Base-by-base conservation (phyloP, 2,329 filamentous ascomycete species). In the Claviceps sp. region DNA sequence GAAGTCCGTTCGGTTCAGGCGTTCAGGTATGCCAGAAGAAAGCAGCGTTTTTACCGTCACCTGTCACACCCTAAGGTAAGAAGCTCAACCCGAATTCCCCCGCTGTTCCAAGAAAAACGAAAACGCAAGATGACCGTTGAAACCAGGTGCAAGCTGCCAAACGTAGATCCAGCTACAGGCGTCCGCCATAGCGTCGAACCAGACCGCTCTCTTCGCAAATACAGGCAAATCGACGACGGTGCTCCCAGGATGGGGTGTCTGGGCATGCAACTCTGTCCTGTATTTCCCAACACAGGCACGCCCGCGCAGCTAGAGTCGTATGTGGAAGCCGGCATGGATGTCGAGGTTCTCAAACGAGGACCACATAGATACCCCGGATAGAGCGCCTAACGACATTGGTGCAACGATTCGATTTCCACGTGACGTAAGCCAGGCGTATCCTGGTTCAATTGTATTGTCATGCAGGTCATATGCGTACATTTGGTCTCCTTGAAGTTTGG, bases 71-170 rank as follows among this genome's bases (percentile, higher is more conserved):
- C 79, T 82, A 0, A 75, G 84, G 73, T 74, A 58, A 62, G 84
- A 63, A 19, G 10, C 26, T 11, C 16, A 14, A 5, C 4, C 8
- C 13, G 4, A 19, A 16, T 19, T 40, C 8, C 22, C 30, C 37
- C 13, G 17, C 8, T 5, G 5, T 11, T 13, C 6, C 6, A n/a
- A 48, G 13, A n/a, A 5, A 30, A 37, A 3, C 0, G 39, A 43
- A 24, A 17, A 22, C 16, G 30, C 19, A 10, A 37, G 16, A 14
- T 42, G 19, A 42, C 37, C 47, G 40, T n/a, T 40, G 14, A 17
- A n/a, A 39, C 13, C 48, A 76, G 74, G 51, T 88, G 85, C 68
- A 85, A 81, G 58, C 64, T 89, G 58, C 84, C 84, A 19, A 88
- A 88, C 58, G 81, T 87, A 1, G 74, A 87, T 62, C 83, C 76